These are phyloP conservation scores for Penicillium sp. DNA, from an alignment of 2,329 filamentous ascomycete genomes.

Conservation along the genomic window DNA sequence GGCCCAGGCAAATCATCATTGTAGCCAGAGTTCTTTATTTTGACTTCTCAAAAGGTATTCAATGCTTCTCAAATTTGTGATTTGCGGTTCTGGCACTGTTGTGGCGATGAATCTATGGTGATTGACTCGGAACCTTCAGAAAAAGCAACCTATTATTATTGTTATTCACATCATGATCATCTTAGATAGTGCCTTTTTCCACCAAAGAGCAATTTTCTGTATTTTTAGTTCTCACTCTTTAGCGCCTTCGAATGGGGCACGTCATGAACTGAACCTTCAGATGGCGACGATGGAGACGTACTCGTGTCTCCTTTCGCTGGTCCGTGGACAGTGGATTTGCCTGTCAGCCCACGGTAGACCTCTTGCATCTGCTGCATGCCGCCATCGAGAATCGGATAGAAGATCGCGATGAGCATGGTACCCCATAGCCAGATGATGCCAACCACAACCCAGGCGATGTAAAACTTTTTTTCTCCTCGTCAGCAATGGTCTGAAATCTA, in stretches of 20 bases:
- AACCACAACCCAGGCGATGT: conserved; percentile 51
- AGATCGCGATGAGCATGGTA: conserved; percentile 50
- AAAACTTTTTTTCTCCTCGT: conserved; percentile 38
- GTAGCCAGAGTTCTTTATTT: no score
- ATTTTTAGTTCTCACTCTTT: background rate
- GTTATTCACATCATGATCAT: background rate
- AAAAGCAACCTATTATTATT: background rate
- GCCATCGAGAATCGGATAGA: conserved; percentile 53
- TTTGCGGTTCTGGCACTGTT: no score
- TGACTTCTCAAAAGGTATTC: no score
- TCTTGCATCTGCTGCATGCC: conserved; percentile 31
- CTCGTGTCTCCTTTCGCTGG: background rate
- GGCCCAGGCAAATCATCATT: no score
- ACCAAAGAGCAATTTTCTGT: background rate
- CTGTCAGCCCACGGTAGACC: conserved; percentile 16
- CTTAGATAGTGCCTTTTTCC: background rate
- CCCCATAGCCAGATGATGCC: conserved; percentile 55
- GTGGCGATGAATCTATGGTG: background rate
- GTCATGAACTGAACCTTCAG: conserved; percentile 1
- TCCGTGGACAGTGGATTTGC: background rate
- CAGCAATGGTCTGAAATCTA: background rate
- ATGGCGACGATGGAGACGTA: conserved; percentile 1
- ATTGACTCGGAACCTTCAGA: background rate
- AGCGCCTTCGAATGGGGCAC: background rate
- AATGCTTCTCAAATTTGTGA: no score